These are phyloP conservation scores for Xylaria sp. DNA, from an alignment of 2,329 filamentous ascomycete species.

Conservation along the genomic window DNA sequence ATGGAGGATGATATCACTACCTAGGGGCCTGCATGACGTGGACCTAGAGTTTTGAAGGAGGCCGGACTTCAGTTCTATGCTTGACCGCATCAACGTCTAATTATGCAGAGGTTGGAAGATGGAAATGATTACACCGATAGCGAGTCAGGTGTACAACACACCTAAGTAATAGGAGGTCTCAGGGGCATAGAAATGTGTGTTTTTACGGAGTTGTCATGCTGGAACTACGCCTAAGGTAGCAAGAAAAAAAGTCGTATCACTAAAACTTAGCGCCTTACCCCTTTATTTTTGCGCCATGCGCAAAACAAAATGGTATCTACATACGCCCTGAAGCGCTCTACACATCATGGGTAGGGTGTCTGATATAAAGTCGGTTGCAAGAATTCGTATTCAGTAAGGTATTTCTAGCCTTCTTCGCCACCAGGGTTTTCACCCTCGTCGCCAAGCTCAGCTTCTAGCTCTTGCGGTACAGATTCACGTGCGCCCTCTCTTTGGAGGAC, in stretches of 20 bases:
- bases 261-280: not conserved
- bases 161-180: not conserved
- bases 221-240: not conserved
- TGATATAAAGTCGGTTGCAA: not conserved
- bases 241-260: not conserved
- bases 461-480: conserved; percentile 54
- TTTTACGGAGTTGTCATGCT: not conserved
- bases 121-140: not conserved
- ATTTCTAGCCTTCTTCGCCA: conserved; percentile 53
- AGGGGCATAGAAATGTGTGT: not conserved
- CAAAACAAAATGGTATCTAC: not conserved
- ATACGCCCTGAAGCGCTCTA: not conserved
- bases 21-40: not conserved
- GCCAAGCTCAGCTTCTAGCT: conserved; percentile 59
- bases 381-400: not conserved
- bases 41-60: not conserved
- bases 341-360: not conserved
- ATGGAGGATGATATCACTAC: not conserved
- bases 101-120: not conserved
- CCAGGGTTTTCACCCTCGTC: conserved; percentile 67
- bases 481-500: conserved; percentile 62
- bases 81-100: not conserved
- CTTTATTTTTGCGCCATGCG: not conserved
- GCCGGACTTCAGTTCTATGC: not conserved
- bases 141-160: not conserved